Percentiles rank a stretch among this genome's conserved stretches.
phyloP scores from a whole-genome alignment of 345 rosid species.

The Gynandropsis gynandra region DNA sequence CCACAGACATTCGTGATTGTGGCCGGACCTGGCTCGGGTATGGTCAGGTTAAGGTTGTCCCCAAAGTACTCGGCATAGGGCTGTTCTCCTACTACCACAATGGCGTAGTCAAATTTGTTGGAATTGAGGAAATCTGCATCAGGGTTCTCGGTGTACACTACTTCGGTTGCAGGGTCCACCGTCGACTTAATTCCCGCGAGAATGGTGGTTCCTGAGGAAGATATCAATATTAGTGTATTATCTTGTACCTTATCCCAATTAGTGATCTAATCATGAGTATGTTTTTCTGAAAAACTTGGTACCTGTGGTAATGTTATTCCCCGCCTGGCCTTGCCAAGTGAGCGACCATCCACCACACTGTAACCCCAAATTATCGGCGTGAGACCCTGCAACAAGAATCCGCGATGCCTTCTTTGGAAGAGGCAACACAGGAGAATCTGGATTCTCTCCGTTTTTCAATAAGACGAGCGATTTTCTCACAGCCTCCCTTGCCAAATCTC shows the following conservation, averaged over 20 bases:
- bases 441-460: constrained; percentile 54
- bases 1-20: constrained; percentile 47
- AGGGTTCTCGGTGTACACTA: constrained; percentile 47
- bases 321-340: constrained; percentile 58
- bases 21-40: constrained; percentile 44
- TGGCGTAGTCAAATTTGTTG: constrained; percentile 45
- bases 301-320: constrained; percentile 59
- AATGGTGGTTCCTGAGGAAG: constrained; percentile 52
- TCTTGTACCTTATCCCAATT: too few relatives aligned
- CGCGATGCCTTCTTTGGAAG: constrained; percentile 49
- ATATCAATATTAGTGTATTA: too few relatives aligned
- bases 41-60: constrained; percentile 57
- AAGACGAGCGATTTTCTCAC: constrained; percentile 79
- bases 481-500: constrained; percentile 80
- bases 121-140: constrained; percentile 32
- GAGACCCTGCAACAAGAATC: constrained; percentile 77
- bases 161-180: constrained; percentile 39
- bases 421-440: constrained; percentile 50
- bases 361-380: constrained; percentile 68
- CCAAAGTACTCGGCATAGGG: constrained; percentile 71
- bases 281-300: constrained; percentile 7
- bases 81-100: constrained; percentile 59
- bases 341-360: constrained; percentile 94
- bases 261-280: too few relatives aligned
- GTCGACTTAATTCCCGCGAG: constrained; percentile 45